A percentile compares a stretch with the other conserved stretches of the same genome.
phyloP scores from a whole-genome alignment of 225 moss, liverwort and hornwort genomes.

The Takakia lepidozioides region DNA sequence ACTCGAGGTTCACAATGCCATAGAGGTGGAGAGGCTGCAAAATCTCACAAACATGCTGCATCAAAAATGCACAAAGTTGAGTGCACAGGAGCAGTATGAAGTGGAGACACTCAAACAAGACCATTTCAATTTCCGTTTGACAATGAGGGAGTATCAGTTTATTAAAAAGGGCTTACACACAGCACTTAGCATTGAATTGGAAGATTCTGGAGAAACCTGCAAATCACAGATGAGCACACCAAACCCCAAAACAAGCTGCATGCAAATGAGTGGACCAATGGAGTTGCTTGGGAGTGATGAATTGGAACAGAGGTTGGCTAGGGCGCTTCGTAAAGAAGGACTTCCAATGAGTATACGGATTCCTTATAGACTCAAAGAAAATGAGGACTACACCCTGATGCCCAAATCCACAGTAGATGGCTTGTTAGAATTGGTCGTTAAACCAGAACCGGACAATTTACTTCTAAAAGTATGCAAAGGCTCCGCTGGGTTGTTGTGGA shows the following conservation, averaged over 20 bases:
- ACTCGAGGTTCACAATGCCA: constrained; percentile 24
- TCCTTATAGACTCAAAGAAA: constrained; percentile 12
- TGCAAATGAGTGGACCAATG: too few species aligned
- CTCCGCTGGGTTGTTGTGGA: neutral
- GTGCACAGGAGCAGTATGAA: constrained; percentile 1
- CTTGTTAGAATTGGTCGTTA: constrained; percentile 3
- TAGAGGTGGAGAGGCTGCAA: constrained; percentile 22
- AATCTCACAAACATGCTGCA: constrained; percentile 4
- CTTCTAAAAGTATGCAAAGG: neutral
- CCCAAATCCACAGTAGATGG: constrained; percentile 4
- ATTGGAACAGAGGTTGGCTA: constrained; percentile 13
- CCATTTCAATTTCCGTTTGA: constrained; percentile 22
- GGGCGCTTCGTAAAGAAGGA: constrained; percentile 14
- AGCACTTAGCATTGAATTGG: too few species aligned
- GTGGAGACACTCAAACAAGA: constrained; percentile 12
- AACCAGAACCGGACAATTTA: too few species aligned
- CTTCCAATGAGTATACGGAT: constrained; percentile 5
- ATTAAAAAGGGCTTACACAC: constrained; percentile 14
- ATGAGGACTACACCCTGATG: constrained; percentile 12
- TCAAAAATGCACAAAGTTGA: neutral
- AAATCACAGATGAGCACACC: neutral
- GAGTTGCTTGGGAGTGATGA: constrained; percentile 6
- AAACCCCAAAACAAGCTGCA: too few species aligned
- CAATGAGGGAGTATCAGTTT: constrained; percentile 16
- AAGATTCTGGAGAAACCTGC: constrained; percentile 5